phyloP scores from a whole-genome alignment of 345 rosid species.

The Populus deltoides region DNA sequence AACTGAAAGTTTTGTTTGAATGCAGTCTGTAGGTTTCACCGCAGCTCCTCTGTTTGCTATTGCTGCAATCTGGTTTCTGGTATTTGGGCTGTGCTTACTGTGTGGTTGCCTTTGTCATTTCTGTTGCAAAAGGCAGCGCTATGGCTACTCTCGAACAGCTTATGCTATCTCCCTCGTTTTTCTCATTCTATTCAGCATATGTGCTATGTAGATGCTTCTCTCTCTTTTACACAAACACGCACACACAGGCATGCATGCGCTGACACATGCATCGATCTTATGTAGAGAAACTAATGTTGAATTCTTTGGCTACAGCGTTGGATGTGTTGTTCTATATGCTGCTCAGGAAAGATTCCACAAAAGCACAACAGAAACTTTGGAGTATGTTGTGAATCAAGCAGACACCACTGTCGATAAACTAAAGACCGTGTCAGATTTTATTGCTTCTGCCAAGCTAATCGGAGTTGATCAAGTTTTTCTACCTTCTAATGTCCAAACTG shows the following conservation, averaged over 20 bases:
- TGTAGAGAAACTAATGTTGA: background rate
- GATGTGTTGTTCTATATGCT: conserved; percentile 70
- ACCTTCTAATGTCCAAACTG: conserved; percentile 77
- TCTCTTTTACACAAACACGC: background rate
- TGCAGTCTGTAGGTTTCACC: conserved; percentile 87
- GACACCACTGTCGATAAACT: conserved; percentile 57
- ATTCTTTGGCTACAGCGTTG: conserved; percentile 50
- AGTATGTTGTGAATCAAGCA: conserved; percentile 70
- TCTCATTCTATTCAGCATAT: conserved; percentile 61
- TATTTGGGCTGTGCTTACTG: conserved; percentile 64
- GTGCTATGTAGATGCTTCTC: conserved; percentile 50
- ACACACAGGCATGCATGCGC: too few relatives aligned
- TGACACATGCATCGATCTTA: background rate
- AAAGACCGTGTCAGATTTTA: conserved; percentile 57
- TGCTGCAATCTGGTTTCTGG: conserved; percentile 70
- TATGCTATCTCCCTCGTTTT: conserved; percentile 63
- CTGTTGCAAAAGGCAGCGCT: conserved; percentile 44
- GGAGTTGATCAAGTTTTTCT: conserved; percentile 66
- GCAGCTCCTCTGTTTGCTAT: conserved; percentile 68
- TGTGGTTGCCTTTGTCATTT: conserved; percentile 46
- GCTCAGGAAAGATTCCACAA: conserved; percentile 69
- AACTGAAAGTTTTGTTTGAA: conserved; percentile 17
- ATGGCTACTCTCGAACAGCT: conserved; percentile 61
- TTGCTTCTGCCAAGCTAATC: conserved; percentile 65
- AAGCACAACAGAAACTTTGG: conserved; percentile 68